Evolutionary conservation across 2,329 filamentous ascomycete species (phyloP).

Genomic region (Thyridium curvatum): DNA sequence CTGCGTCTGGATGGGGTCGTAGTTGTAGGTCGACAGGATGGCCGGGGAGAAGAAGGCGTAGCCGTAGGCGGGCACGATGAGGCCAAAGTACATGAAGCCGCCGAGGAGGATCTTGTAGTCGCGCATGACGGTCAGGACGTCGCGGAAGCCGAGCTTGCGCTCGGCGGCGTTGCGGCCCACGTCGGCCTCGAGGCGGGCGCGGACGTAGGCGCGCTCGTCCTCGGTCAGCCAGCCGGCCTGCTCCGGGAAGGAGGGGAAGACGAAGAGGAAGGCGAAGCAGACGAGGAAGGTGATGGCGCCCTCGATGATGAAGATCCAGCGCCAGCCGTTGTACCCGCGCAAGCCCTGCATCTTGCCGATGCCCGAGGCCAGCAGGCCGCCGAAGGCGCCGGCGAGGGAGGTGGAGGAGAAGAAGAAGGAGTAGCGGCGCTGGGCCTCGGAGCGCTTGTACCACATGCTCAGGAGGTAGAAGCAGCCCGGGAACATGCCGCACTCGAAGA

Average conservation of each 20-base stretch:
- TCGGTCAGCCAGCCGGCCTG: slow-evolving; percentile 64
- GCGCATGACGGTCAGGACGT: slow-evolving; percentile 59
- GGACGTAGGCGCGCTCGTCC: slow-evolving; percentile 63
- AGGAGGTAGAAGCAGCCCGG: slow-evolving; percentile 70
- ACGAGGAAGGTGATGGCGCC: slow-evolving; percentile 58
- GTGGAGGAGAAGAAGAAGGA: slow-evolving; percentile 89
- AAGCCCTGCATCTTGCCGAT: slow-evolving; percentile 83
- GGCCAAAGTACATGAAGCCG: slow-evolving; percentile 75
- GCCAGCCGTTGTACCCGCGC: slow-evolving; percentile 64
- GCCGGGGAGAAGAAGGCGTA: slow-evolving; percentile 73
- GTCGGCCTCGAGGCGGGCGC: slow-evolving; percentile 60
- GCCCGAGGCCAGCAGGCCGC: slow-evolving; percentile 75
- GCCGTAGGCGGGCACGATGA: slow-evolving; percentile 71
- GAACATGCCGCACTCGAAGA: slow-evolving; percentile 72
- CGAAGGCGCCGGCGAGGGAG: slow-evolving; percentile 76
- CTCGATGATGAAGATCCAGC: slow-evolving; percentile 80
- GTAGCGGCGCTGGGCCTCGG: slow-evolving; percentile 85
- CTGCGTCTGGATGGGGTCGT: slow-evolving; percentile 50
- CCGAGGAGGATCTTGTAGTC: slow-evolving; percentile 70
- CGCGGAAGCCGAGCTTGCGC: slow-evolving; percentile 49
- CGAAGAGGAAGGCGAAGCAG: slow-evolving; percentile 59
- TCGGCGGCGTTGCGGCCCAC: slow-evolving; percentile 62
- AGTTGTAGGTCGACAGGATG: slow-evolving; percentile 64
- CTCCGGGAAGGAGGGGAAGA: slow-evolving; percentile 69
- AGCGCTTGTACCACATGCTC: slow-evolving; percentile 84